Evolutionary conservation across 2,329 filamentous ascomycete species (phyloP).

Genomic region (Achaetomium macrosporum): DNA sequence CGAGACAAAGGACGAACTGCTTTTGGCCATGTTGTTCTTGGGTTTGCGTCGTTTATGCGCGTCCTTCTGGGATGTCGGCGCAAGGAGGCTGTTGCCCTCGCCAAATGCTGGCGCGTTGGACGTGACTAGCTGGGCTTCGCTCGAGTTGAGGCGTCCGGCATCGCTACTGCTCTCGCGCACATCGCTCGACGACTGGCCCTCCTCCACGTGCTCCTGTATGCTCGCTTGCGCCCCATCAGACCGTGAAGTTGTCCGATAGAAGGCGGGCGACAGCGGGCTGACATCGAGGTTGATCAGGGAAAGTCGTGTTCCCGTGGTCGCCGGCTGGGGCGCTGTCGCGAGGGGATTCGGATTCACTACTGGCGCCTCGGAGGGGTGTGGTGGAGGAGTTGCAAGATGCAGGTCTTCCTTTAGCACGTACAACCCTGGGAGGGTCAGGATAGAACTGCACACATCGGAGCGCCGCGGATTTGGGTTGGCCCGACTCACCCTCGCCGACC

Average conservation of each 20-base stretch:
- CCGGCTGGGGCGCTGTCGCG: constrained; percentile 76
- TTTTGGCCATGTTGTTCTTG: constrained; percentile 98
- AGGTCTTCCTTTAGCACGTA: constrained; percentile 89
- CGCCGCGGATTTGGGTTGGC: not conserved
- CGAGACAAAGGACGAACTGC: constrained; percentile 98
- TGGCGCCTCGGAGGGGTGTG: constrained; percentile 89
- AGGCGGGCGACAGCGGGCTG: constrained; percentile 47
- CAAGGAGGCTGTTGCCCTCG: constrained; percentile 73
- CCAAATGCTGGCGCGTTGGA: constrained; percentile 66
- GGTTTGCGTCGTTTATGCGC: constrained; percentile 81
- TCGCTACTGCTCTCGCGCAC: constrained; percentile 46
- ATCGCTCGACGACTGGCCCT: constrained; percentile 56
- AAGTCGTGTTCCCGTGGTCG: constrained; percentile 75
- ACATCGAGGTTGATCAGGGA: constrained; percentile 69
- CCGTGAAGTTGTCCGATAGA: constrained; percentile 50
- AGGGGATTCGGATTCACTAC: constrained; percentile 85
- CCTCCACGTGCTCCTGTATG: constrained; percentile 57
- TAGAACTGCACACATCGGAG: not conserved
- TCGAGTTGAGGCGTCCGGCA: constrained; percentile 50
- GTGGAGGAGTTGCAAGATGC: constrained; percentile 86
- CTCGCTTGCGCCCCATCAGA: constrained; percentile 40
- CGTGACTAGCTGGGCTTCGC: constrained; percentile 40
- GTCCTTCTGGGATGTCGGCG: constrained; percentile 59
- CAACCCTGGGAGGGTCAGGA: constrained; percentile 52
- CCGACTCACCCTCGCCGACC: constrained; percentile 73